phyloP scores from a whole-genome alignment of 495 filamentous ascomycete genomes.

The Pseudevernia furfuracea region DNA sequence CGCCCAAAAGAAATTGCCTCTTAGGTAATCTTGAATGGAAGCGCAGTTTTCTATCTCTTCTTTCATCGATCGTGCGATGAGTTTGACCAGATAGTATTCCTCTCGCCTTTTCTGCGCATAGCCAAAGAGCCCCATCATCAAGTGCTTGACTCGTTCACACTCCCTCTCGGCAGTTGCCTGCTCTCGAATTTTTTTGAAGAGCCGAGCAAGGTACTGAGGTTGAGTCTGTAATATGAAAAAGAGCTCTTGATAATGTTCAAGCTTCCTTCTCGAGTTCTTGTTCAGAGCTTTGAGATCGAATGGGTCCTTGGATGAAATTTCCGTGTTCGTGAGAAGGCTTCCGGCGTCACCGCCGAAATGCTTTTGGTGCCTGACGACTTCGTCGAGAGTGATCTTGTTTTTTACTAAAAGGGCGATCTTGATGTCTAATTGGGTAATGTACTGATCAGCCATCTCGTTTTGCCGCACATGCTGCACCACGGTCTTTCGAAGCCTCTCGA shows the following conservation, averaged over 20 bases:
- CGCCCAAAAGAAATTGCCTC: constrained; percentile 88
- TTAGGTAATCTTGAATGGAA: constrained; percentile 73
- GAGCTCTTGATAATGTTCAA: constrained; percentile 94
- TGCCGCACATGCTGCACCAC: constrained; percentile 96
- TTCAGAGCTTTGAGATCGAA: constrained; percentile 97
- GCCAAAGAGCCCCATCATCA: constrained; percentile 96
- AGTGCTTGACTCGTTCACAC: constrained; percentile 77
- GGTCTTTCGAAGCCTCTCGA: constrained; percentile 82
- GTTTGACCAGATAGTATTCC: constrained; percentile 92
- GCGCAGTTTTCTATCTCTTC: constrained; percentile 75
- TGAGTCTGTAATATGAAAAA: constrained; percentile 98
- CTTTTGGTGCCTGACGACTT: constrained; percentile 94
- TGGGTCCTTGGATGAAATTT: constrained; percentile 82
- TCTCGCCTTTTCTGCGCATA: constrained; percentile 95
- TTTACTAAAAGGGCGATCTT: constrained; percentile 98
- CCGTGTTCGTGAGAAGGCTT: constrained; percentile 73
- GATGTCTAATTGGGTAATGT: constrained; percentile 96
- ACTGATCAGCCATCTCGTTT: constrained; percentile 94
- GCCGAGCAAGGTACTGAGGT: constrained; percentile 80
- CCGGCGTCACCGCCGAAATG: constrained; percentile 91
- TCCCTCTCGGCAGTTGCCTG: constrained; percentile 85
- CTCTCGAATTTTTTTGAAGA: constrained; percentile 79
- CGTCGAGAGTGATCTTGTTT: constrained; percentile 98
- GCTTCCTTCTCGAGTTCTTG: constrained; percentile 86
- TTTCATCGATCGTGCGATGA: constrained; percentile 71